These are phyloP conservation scores for Mycena belliarum DNA, from an alignment of 768 basidiomycete species.

Conservation along the genomic window DNA sequence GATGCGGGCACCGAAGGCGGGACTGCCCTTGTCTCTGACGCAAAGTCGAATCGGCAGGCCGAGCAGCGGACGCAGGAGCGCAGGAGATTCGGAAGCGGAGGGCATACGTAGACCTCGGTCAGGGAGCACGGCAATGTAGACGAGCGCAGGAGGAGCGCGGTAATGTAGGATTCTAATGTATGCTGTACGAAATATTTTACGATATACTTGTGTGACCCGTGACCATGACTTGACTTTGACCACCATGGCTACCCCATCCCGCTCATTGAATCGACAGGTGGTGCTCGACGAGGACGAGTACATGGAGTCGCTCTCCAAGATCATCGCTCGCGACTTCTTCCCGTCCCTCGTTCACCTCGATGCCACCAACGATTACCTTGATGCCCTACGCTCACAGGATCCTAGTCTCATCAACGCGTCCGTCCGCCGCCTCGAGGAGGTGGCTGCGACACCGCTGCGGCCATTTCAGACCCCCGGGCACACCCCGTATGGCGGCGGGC, in stretches of 20 bases:
- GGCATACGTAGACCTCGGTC: constrained; percentile 35
- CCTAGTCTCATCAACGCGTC: constrained; percentile 74
- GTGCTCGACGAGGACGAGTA: constrained; percentile 94
- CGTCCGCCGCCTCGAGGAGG: constrained; percentile 69
- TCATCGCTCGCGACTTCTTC: constrained; percentile 98
- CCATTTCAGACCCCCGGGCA: constrained; percentile 50
- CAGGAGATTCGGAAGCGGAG: constrained; percentile 25
- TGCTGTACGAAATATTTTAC: constrained; percentile 20
- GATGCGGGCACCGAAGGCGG: constrained; percentile 43
- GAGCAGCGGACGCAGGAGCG: constrained; percentile 36
- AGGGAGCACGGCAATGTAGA: constrained; percentile 24
- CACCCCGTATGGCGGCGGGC: constrained; percentile 64
- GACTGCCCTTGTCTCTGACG: constrained; percentile 37
- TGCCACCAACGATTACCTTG: constrained; percentile 84
- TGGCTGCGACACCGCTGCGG: constrained; percentile 52
- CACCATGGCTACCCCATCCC: constrained; percentile 28
- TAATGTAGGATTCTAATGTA: not conserved
- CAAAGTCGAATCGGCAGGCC: constrained; percentile 45
- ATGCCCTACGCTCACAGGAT: constrained; percentile 76
- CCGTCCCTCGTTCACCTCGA: constrained; percentile 89
- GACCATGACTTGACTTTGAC: not conserved
- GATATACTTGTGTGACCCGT: constrained; percentile 7
- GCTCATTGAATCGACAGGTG: constrained; percentile 70
- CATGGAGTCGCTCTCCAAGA: constrained; percentile 83
- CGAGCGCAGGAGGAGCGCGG: too few relatives aligned